Base-by-base conservation (phyloP, 352 stramenopile species). In the Globisporangium rhizosaccharum region DNA sequence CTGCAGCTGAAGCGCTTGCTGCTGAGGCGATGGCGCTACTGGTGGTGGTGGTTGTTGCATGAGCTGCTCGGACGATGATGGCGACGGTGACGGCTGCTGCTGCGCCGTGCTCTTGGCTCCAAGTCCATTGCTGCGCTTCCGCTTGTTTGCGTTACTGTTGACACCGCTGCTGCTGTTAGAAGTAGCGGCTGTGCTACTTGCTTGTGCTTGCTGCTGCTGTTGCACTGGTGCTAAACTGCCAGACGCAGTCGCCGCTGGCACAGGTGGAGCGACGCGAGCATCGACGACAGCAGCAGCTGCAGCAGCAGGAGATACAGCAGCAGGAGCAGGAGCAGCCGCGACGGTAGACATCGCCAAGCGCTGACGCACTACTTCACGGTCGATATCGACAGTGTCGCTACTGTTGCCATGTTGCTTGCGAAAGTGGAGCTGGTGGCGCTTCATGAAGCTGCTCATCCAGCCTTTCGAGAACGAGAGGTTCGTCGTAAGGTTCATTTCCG, bases 361-460 rank as follows among this genome's bases (percentile, higher is more conserved):
- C 53, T 67, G 61, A 14, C 54, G 63, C 48, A 70, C 46, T 5
- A 63, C 20, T 28, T 58, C 42, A 1, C 57, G 11, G 50, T 63
- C 54, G 33, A 33, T 37, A 20, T 70, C 59, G 2, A 44, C 25
- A 4, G 42, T 41, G 37, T 51, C 39, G 20, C 45, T 44, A 26
- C 33, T 37, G 11, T 48, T 41, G 41, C 55, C 60, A 6, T 59
- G 60, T 44, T 69, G 76, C 53, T 52, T 70, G 17, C 53, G 49
- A 37, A 76, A 70, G 36, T 76, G 63, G 20, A 87, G 55, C 39
- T 78, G 68, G 61, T 88, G 76, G 48, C 74, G 70, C 46, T 70
- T 78, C 63, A 85, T 70, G 58, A 87, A 85, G 61, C 76, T 79
- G 39, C 63, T 73, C 62, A 84, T 71, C 76, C 76, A 88, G 8